Conservation (phyloP, 108 stramenopile genomes). For the Pinguiococcus pyrenoidosus region DNA sequence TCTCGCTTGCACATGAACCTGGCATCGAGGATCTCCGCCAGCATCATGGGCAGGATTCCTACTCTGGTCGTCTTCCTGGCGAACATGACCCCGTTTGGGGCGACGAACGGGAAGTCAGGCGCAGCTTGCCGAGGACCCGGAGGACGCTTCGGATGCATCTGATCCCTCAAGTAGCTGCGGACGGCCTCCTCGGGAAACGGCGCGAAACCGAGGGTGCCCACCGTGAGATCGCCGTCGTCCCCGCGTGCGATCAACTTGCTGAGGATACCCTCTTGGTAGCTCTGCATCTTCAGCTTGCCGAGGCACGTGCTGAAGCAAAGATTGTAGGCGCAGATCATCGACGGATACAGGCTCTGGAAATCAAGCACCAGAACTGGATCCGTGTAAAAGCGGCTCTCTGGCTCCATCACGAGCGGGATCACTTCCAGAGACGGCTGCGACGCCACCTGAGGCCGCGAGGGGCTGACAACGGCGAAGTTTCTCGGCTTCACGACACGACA, state of each 20-base stretch:
- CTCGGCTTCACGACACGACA: slow-evolving; percentile 31
- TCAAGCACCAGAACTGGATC: slow-evolving; percentile 93
- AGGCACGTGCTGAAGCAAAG: slow-evolving; percentile 59
- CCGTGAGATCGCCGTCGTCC: no score
- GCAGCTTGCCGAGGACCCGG: no score
- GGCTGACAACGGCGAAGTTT: slow-evolving; percentile 18
- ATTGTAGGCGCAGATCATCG: slow-evolving; percentile 93
- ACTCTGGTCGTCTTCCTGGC: slow-evolving; percentile 60
- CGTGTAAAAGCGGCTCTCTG: slow-evolving; percentile 63
- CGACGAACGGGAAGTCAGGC: slow-evolving; percentile 56
- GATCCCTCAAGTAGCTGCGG: no score
- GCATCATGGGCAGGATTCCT: slow-evolving; percentile 85
- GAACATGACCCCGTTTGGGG: slow-evolving; percentile 80
- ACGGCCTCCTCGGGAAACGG: no score
- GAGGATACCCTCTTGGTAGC: no score
- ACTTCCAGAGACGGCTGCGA: slow-evolving; percentile 36
- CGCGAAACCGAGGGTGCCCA: no score
- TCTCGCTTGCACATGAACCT: slow-evolving; percentile 88
- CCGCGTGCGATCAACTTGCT: no score
- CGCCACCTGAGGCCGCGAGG: slow-evolving; percentile 30
- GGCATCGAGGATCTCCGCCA: slow-evolving; percentile 87
- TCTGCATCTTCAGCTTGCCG: slow-evolving; percentile 8
- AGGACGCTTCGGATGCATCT: no score
- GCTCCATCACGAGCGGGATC: slow-evolving; percentile 55
- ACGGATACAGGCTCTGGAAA: slow-evolving; percentile 85